Conservation (phyloP, 371 early-diverging fungal species). For the Rhizopus stolonifer region DNA sequence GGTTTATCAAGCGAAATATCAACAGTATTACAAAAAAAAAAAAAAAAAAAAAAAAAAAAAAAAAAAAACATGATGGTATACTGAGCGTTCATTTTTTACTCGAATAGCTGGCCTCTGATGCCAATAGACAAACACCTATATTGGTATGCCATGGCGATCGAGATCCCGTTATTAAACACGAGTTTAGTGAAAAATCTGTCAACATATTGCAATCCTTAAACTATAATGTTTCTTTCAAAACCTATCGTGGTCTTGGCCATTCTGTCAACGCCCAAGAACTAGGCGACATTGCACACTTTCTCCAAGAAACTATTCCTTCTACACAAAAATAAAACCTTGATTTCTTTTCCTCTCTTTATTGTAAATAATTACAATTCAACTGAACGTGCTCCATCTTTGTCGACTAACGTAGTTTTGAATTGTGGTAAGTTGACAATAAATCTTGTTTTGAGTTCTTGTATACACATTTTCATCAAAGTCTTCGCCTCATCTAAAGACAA, state of each 20-base stretch:
- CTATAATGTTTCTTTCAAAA: constrained; percentile 71
- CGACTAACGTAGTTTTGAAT: constrained; percentile 82
- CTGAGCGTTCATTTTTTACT: constrained; percentile 83
- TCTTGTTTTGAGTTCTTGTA: constrained; percentile 83
- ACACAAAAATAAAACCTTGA: no score
- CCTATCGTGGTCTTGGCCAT: constrained; percentile 85
- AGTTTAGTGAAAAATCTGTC: constrained; percentile 69
- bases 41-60: neutral
- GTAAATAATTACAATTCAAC: constrained; percentile 41
- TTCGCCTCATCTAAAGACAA: constrained; percentile 84
- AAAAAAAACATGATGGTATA: constrained; percentile 59
- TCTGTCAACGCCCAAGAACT: constrained; percentile 72
- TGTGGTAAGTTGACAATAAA: constrained; percentile 85
- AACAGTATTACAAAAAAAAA: no score
- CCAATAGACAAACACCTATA: constrained; percentile 78
- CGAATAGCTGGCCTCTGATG: constrained; percentile 60
- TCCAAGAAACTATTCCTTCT: constrained; percentile 15
- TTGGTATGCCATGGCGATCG: constrained; percentile 86
- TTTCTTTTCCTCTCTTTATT: no score
- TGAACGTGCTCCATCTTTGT: constrained; percentile 80
- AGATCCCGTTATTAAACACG: constrained; percentile 75
- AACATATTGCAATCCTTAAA: constrained; percentile 65
- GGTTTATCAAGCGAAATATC: no score
- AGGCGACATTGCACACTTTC: constrained; percentile 66
- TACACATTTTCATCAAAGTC: constrained; percentile 79